These are phyloP conservation scores for Posidonia oceanica DNA, from an alignment of 116 monocot genomes.

Conservation along the genomic window DNA sequence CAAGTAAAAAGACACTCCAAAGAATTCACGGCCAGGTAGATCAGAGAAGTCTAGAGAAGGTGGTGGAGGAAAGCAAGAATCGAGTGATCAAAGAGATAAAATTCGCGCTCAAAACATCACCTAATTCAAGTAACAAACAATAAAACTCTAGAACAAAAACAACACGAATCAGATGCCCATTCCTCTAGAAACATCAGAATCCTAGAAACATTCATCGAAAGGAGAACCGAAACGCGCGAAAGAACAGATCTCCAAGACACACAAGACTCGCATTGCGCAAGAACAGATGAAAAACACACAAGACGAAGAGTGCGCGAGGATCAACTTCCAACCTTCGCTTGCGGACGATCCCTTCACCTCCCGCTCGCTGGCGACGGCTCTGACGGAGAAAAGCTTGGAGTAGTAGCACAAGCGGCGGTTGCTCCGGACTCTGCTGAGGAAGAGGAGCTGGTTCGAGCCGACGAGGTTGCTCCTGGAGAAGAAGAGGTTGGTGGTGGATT, in stretches of 20 bases:
- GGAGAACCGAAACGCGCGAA: background rate
- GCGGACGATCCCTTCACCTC: slow-evolving; percentile 13
- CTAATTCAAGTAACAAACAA: background rate
- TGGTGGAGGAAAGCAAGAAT: too few relatives aligned
- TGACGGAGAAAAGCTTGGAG: slow-evolving; percentile 9
- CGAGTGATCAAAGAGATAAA: too few relatives aligned
- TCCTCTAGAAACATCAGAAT: background rate
- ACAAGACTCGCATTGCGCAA: background rate
- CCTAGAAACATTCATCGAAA: background rate
- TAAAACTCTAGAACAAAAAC: background rate
- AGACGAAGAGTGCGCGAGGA: background rate
- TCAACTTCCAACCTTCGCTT: background rate
- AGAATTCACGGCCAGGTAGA: too few relatives aligned
- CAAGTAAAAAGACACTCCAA: too few relatives aligned
- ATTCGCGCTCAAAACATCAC: background rate
- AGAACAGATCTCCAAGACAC: too few relatives aligned
- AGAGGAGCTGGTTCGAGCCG: background rate
- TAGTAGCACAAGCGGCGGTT: background rate
- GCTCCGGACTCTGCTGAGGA: slow-evolving; percentile 4
- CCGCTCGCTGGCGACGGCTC: slow-evolving; percentile 12
- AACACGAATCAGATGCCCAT: background rate
- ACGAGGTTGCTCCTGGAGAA: background rate
- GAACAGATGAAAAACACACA: background rate
- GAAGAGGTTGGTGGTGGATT: slow-evolving; percentile 2
- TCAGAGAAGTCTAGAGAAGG: too few relatives aligned